These are phyloP conservation scores for Pyrenochaeta sp. DNA, from an alignment of 2,329 filamentous ascomycete genomes.

Conservation along the genomic window DNA sequence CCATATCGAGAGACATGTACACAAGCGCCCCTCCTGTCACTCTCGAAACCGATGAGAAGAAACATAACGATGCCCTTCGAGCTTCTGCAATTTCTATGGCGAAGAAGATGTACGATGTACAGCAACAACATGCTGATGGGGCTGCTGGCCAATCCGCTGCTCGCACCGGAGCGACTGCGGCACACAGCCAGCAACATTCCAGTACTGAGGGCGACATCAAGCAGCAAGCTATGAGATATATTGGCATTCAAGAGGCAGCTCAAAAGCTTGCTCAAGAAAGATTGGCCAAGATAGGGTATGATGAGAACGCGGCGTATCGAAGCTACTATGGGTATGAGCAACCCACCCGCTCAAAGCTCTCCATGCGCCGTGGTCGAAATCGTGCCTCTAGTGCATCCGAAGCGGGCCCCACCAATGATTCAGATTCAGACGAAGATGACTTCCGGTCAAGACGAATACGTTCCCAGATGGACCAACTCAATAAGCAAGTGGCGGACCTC, in stretches of 20 bases:
- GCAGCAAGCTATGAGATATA: conserved; percentile 58
- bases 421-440: conserved; percentile 62
- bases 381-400: conserved; percentile 72
- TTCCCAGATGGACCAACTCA: conserved; percentile 80
- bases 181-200: conserved; percentile 34
- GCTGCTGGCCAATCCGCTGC: conserved; percentile 42
- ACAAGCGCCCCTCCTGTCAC: conserved; percentile 76
- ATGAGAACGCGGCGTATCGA: conserved; percentile 70
- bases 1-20: conserved; percentile 77
- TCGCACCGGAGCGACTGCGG: conserved; percentile 45
- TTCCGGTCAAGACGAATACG: conserved; percentile 75
- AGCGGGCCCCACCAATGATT: conserved; percentile 41
- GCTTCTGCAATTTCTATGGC: conserved; percentile 91
- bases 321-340: conserved; percentile 75
- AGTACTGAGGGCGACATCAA: conserved; percentile 57
- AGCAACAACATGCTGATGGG: conserved; percentile 68
- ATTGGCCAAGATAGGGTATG: conserved; percentile 78
- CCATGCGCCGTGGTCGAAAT: conserved; percentile 60
- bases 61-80: conserved; percentile 73
- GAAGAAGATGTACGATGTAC: conserved; percentile 79
- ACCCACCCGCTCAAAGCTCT: conserved; percentile 60
- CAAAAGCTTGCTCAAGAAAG: conserved; percentile 86
- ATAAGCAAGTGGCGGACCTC: conserved; percentile 69
- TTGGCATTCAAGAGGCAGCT: conserved; percentile 82
- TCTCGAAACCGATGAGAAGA: conserved; percentile 76